Conservation (phyloP, 495 filamentous ascomycete genomes). For the Cenococcum geophilum region DNA sequence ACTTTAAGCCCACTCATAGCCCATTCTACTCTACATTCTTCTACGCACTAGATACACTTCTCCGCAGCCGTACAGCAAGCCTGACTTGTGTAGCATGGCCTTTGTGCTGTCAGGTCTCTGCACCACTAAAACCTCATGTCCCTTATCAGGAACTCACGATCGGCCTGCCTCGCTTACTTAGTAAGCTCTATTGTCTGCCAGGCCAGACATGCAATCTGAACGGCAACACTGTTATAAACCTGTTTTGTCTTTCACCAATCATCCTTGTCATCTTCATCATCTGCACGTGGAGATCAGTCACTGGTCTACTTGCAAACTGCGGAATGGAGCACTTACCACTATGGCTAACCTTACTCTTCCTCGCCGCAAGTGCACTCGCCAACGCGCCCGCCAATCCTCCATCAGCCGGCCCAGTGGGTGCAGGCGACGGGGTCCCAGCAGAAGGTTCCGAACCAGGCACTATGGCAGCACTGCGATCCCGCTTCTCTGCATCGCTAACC, state of each 20-base stretch:
- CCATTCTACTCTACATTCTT: too few relatives aligned
- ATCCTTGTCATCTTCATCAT: constrained; percentile 35
- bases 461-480: constrained; percentile 68
- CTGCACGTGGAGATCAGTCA: constrained; percentile 9
- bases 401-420: constrained; percentile 40
- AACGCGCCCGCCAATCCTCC: constrained; percentile 73
- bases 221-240: too few relatives aligned
- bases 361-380: constrained; percentile 72
- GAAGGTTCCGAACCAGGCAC: constrained; percentile 48
- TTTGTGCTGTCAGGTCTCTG: too few relatives aligned
- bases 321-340: constrained; percentile 63
- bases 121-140: too few relatives aligned
- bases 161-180: too few relatives aligned
- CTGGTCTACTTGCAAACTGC: constrained; percentile 8
- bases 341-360: constrained; percentile 83
- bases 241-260: constrained; percentile 19
- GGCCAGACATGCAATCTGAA: too few relatives aligned
- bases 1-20: too few relatives aligned
- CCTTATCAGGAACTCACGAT: too few relatives aligned
- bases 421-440: constrained; percentile 13
- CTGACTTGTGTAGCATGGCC: too few relatives aligned
- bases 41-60: too few relatives aligned
- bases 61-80: too few relatives aligned
- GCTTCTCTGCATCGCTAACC: constrained; percentile 67
- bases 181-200: too few relatives aligned